Evolutionary conservation across 805 yeast genomes (phyloP), one percentile per base, ranked within the genome.

Genomic region (Tetrapisispora arboricola): DNA sequence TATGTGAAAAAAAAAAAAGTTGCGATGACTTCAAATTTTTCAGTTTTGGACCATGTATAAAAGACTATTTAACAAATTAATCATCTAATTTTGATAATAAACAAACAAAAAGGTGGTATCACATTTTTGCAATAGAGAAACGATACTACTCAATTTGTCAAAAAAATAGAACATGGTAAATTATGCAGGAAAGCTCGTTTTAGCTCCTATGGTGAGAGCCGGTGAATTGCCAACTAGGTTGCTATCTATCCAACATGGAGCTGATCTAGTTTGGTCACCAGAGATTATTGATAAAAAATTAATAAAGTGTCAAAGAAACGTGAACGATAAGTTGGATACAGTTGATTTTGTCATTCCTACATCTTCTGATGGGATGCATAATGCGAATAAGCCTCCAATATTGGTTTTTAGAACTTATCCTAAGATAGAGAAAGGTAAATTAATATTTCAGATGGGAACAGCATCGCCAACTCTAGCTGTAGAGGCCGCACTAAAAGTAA

Each of bases 131-230:
- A n/a, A n/a, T n/a, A n/a, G n/a, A n/a, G n/a, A n/a, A n/a, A n/a
- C n/a, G n/a, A n/a, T n/a, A n/a, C n/a, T n/a, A n/a, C n/a, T n/a
- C n/a, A n/a, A n/a, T n/a, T n/a, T n/a, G n/a, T 4, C 13, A 32
- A n/a, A 6, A 22, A 21, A 17, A 42, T 41, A 36, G 38, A 22
- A 17, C 13, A 42, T 44, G 39, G 41, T 42, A 9, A 30, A 73
- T 26, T 88, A 78, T 62, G 71, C 74, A 16, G 90, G 94, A 1
- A 84, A 84, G 53, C 62, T 87, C 41, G 94, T 81, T 17, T 71
- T 90, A 30, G 97, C 96, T 1, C 98, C 98, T 0, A 90, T 90
- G 98, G 96, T 90, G 38, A 70, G 98, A 27, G 83, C 90, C 31
- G 95, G 97, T 11, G 98, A 92, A 64, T 73, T 92, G 5, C 97